Base-by-base conservation (phyloP, 805 yeast species). In the Candida verbasci region DNA sequence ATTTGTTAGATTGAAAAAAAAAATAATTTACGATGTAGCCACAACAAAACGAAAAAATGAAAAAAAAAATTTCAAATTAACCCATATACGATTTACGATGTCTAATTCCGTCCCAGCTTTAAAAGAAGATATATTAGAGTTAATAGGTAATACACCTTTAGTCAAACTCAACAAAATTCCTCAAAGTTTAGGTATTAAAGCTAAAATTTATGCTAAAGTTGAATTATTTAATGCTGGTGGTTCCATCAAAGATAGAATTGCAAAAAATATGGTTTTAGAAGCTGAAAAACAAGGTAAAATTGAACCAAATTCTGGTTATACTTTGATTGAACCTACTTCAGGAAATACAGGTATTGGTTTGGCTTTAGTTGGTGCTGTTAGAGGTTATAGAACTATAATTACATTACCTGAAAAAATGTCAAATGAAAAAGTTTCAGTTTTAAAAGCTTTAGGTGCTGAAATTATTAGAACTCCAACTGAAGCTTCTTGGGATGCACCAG, bases 401-500 rank as follows among this genome's bases (percentile, higher is more conserved):
- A 86, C 95, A 4, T 71, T 86, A 47, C 95, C 95, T 12, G 95
- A 86, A 67, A 86, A 86, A 66, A 86, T 86, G 95, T 82, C 91
- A 29, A 86, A 86, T 59, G 95, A 86, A 56, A 86, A 86, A 57
- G 95, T 86, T 21, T 78, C 89, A 33, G 95, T 86, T 5, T 73
- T 86, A 58, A 85, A 85, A 61, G 95, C 94, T 5, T 70, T 86
- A 41, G 95, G 95, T 41, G 95, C 95, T 22, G 95, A 86, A 59
- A 86, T 86, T 55, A 81, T 86, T 47, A 77, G 95, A 69, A 86
- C 95, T 9, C 95, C 95, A 35, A 86, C 89, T 20, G 94, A 82
- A 55, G 95, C 95, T 29, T 94, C 95, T 2, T 86, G 88, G 86
- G 95, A 86, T 52, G 76, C 94, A 32, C 95, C 95, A 29, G 95